These are phyloP conservation scores for Schizophyllum commune DNA, from an alignment of 1,284 basidiomycete species.

Conservation along the genomic window DNA sequence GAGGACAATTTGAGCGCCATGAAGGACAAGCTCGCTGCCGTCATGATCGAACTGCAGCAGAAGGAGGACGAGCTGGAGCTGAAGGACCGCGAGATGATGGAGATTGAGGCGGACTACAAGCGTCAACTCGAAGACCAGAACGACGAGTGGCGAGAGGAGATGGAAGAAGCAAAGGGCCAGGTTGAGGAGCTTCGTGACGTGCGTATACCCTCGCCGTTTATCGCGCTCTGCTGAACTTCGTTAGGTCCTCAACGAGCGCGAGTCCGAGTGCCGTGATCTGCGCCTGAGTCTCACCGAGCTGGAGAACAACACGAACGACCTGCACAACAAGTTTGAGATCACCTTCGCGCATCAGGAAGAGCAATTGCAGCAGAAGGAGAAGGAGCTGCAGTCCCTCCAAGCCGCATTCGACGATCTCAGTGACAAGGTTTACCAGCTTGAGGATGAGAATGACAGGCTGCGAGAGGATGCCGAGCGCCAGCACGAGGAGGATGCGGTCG, in stretches of 20 bases:
- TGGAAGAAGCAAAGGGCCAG: constrained; percentile 62
- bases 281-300: constrained; percentile 66
- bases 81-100: constrained; percentile 64
- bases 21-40: constrained; percentile 68
- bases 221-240: constrained; percentile 3
- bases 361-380: constrained; percentile 65
- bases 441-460: constrained; percentile 50
- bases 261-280: constrained; percentile 66
- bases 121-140: constrained; percentile 63
- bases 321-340: constrained; percentile 67
- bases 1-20: constrained; percentile 69
- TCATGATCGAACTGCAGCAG: constrained; percentile 73
- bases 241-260: constrained; percentile 67
- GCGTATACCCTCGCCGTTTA: constrained; percentile 17
- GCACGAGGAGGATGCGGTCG: constrained; percentile 59
- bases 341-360: constrained; percentile 66
- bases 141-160: constrained; percentile 71
- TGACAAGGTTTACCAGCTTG: constrained; percentile 47
- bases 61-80: constrained; percentile 77
- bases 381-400: constrained; percentile 56
- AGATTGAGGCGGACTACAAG: constrained; percentile 59
- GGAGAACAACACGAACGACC: constrained; percentile 59
- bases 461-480: constrained; percentile 25
- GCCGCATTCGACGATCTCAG: constrained; percentile 38
- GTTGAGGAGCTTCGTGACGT: constrained; percentile 75